phyloP scores from a whole-genome alignment of 2,329 filamentous ascomycete genomes.

The Neonectria ditissima region DNA sequence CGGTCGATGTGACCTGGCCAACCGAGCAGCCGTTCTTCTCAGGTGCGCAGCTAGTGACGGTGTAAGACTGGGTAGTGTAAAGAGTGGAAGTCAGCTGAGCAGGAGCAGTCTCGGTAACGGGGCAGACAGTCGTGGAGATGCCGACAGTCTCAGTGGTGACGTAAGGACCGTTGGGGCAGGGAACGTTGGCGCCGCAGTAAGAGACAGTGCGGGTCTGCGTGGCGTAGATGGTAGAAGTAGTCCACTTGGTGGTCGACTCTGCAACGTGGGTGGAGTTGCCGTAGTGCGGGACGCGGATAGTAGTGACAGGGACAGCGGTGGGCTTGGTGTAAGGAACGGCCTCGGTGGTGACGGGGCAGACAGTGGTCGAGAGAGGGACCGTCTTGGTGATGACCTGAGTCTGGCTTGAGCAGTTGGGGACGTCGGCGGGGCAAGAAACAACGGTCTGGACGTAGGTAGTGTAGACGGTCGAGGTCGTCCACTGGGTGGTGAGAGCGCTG shows the following conservation, averaged over 20 bases:
- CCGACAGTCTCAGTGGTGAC: constrained; percentile 47
- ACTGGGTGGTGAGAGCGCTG: constrained; percentile 4
- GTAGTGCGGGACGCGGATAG: constrained; percentile 10
- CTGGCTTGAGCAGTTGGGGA: constrained; percentile 47
- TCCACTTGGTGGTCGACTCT: constrained; percentile 34
- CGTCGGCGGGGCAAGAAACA: constrained; percentile 46
- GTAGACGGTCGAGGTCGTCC: constrained; percentile 50
- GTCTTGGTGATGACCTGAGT: constrained; percentile 15
- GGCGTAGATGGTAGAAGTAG: constrained; percentile 35
- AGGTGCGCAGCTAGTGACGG: constrained; percentile 27
- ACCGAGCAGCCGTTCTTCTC: constrained; percentile 45
- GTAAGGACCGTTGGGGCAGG: constrained; percentile 14
- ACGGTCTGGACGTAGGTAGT: constrained; percentile 45
- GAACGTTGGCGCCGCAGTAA: constrained; percentile 35
- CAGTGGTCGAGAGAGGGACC: not conserved
- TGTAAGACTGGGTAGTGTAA: constrained; percentile 37
- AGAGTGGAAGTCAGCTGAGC: constrained; percentile 28
- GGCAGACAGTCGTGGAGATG: constrained; percentile 21
- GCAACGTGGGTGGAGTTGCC: constrained; percentile 9
- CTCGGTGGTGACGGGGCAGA: constrained; percentile 5
- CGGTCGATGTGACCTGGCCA: constrained; percentile 42
- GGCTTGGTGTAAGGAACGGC: not conserved
- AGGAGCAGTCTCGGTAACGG: constrained; percentile 5
- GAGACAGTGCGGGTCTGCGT: constrained; percentile 37
- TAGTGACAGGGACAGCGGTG: constrained; percentile 7